phyloP scores from a whole-genome alignment of 108 stramenopile species.

The Conticribra guillardii region DNA sequence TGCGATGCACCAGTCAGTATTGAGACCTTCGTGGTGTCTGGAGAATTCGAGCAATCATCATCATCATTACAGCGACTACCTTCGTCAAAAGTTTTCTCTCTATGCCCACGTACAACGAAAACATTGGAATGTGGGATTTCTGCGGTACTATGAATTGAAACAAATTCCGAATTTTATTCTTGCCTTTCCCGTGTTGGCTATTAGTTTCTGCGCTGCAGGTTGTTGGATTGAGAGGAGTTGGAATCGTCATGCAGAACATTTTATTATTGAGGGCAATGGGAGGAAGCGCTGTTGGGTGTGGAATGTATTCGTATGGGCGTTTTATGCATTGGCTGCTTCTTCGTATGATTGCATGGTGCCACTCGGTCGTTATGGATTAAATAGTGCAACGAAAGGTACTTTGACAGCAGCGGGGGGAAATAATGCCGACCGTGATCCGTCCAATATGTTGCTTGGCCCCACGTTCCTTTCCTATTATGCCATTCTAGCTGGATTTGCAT shows the following conservation, averaged over 20 bases:
- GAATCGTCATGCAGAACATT: constrained; percentile 29
- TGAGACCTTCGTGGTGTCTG: no score
- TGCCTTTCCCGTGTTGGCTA: constrained; percentile 64
- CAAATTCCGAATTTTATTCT: constrained; percentile 88
- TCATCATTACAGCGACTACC: no score
- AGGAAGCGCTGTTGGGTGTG: neutral
- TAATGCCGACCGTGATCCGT: neutral
- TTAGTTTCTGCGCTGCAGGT: constrained; percentile 49
- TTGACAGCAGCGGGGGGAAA: neutral
- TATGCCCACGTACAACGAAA: constrained; percentile 77
- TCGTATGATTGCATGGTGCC: neutral
- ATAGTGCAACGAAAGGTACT: neutral
- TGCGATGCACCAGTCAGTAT: no score
- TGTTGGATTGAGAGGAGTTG: constrained; percentile 69
- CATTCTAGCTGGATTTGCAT: constrained; percentile 58
- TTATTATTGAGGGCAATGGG: neutral
- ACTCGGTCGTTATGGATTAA: no score
- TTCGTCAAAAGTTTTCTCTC: constrained; percentile 66
- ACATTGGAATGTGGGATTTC: constrained; percentile 89
- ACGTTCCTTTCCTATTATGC: constrained; percentile 73
- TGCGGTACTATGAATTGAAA: constrained; percentile 78
- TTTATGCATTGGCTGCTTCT: constrained; percentile 37
- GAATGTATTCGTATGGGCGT: constrained; percentile 29
- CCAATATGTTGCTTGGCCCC: constrained; percentile 32
- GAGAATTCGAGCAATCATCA: no score